Base-by-base conservation (phyloP, 768 basidiomycete species). In the Amanita rubescens region DNA sequence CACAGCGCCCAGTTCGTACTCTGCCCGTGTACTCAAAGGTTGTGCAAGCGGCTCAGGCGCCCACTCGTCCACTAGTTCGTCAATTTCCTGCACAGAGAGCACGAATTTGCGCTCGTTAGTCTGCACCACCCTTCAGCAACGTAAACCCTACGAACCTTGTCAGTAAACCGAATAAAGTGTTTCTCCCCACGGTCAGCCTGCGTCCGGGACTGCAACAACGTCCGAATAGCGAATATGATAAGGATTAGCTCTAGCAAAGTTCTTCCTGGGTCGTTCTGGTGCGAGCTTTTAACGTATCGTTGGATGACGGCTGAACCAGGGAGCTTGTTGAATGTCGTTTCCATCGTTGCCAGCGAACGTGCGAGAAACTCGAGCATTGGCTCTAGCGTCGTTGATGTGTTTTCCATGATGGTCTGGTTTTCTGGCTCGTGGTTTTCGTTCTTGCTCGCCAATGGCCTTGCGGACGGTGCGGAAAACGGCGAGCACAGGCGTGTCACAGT, bases 61-160 rank as follows among this genome's bases (percentile, higher is more conserved):
- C 92, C 94, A 99, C 67, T 98, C 96, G 49, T 91, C 86, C 1
- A 99, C 94, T 24, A 98, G 79, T 64, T 98, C 96, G 64, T 98
- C 85, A 39, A 98, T 82, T 84, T 98, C 96, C 94, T 96, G 60
- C 27, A 30, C 55, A 33, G 34, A 47, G 25, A 54, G 38, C 37
- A 5, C n/a, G n/a, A n/a, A n/a, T n/a, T n/a, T 35, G 25, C 30
- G 17, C 34, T 12, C 5, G 15, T 10, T 39, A 27, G 32, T 43
- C 8, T 25, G 19, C 49, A 37, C 48, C 8, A n/a, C 5, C 10
- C 37, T 20, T 44, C 55, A 39, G 51, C 35, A 49, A 20, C 30
- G 24, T 11, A 19, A n/a, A 22, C 17, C 12, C 11, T n/a, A 66
- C 74, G 27, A 51, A 92, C 94, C 80, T 96, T 93, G 60, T 94